Base-by-base conservation (phyloP, 176 grass and related monocot genomes). In the Carex myosuroides region DNA sequence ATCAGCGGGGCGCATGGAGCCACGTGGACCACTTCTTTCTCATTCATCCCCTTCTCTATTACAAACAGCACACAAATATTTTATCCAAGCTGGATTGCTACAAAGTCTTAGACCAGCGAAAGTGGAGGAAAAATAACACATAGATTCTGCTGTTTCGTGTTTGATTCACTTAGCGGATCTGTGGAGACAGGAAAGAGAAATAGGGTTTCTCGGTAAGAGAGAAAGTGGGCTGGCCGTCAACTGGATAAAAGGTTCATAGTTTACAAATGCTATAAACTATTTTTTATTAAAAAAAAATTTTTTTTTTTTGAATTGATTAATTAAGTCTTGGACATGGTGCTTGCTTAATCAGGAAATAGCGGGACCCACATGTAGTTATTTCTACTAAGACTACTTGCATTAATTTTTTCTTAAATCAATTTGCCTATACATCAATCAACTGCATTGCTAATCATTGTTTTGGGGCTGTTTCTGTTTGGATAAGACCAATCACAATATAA, bases 161-260 rank as follows among this genome's bases (percentile, higher is more conserved):
- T 65, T 59, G 3, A 10, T 3, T 12, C 1, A 17, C 18, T 4
- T 2, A 59, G 18, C 1, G 8, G 60, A 57, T 42, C 6, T 50
- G 12, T 13, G 3, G 3, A 20, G 1, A 64, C 5, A 17, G 1
- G 24, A 17, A 18, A 48, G 22, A 48, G 35, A 22, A 12, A 24
- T 83, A 24, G 81, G 81, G 13, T 54, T 84, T 70, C 83, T 84
- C 81, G 81, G 63, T 85, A 67, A 30, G 30, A 10, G 64, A 17
- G 64, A 79, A 79, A 79, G 84, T 72, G 50, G 24, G 58, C 14
- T 54, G 84, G 37, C 41, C 39, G 72, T 86, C 84, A 86, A 86
- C 84, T 86, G 84, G 84, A 86, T 86, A 86, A 80, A 86, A 86
- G 84, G 84, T 59, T 85, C 42, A 85, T 7, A 11, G 2, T 62